Evolutionary conservation across 805 yeast species (phyloP).

Genomic region (Cyberlindnera americana): DNA sequence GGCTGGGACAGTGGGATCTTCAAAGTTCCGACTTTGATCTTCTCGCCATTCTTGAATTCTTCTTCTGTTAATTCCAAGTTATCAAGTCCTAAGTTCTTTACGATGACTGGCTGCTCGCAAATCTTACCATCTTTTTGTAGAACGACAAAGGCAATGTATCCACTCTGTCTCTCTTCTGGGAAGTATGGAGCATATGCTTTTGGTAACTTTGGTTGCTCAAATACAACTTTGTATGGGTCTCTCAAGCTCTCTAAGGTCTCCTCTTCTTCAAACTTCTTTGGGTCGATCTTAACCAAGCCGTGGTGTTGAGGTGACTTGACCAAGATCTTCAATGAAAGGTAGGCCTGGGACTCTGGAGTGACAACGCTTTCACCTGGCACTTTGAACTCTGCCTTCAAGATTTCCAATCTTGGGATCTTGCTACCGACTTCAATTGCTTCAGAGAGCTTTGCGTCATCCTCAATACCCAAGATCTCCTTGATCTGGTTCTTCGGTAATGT

Average conservation of each 20-base stretch:
- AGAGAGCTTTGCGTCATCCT: slow-evolving; percentile 38
- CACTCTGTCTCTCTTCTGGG: slow-evolving; percentile 50
- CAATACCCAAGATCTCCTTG: slow-evolving; percentile 52
- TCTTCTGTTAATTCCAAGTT: slow-evolving; percentile 54
- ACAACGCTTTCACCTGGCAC: slow-evolving; percentile 83
- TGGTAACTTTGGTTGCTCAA: slow-evolving; percentile 67
- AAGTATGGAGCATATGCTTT: slow-evolving; percentile 68
- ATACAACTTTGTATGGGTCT: slow-evolving; percentile 66
- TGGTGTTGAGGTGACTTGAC: slow-evolving; percentile 72
- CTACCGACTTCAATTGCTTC: slow-evolving; percentile 54
- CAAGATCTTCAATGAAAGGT: slow-evolving; percentile 70
- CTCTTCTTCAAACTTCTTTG: slow-evolving; percentile 44
- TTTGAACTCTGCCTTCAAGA: slow-evolving; percentile 66
- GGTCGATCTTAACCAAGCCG: slow-evolving; percentile 30
- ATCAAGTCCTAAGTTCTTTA: slow-evolving; percentile 49
- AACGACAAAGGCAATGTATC: slow-evolving; percentile 68
- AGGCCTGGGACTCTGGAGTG: slow-evolving; percentile 70
- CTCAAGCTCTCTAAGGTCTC: slow-evolving; percentile 62
- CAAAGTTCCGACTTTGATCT: slow-evolving; percentile 59
- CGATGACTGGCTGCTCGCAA: slow-evolving; percentile 58
- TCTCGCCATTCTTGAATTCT: slow-evolving; percentile 34
- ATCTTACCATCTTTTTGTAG: slow-evolving; percentile 78
- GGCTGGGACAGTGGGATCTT: slow-evolving; percentile 72
- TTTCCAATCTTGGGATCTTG: slow-evolving; percentile 63
- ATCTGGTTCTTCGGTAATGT: slow-evolving; percentile 55